Conservation (phyloP, 345 rosid species). For the Camelina hispida region DNA sequence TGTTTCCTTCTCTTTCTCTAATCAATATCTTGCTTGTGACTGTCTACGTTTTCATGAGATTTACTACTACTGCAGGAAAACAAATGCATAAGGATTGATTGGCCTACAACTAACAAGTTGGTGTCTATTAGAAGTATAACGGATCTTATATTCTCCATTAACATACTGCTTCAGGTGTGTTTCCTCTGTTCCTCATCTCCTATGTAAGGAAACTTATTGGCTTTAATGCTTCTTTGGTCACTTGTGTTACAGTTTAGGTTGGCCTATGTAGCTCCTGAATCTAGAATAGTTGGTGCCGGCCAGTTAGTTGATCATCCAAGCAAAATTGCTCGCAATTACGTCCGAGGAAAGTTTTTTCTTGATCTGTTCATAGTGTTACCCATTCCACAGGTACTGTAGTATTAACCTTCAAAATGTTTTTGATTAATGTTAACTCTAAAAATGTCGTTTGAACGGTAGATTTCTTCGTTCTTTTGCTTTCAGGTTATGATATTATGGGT, state of each 20-base stretch:
- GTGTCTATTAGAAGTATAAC: constrained; percentile 59
- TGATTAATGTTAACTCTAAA: not conserved
- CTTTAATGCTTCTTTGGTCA: not conserved
- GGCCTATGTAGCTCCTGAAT: constrained; percentile 6
- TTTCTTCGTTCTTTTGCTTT: not conserved
- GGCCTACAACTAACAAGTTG: constrained; percentile 49
- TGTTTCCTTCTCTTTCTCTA: constrained; percentile 11
- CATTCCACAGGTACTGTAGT: constrained; percentile 73
- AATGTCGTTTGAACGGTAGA: not conserved
- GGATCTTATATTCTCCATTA: constrained; percentile 63
- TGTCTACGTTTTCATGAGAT: constrained; percentile 2
- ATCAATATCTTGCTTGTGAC: not conserved
- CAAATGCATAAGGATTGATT: constrained; percentile 60
- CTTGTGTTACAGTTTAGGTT: not conserved
- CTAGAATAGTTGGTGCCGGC: not conserved
- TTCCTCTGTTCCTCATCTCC: constrained; percentile 9
- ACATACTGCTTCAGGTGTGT: constrained; percentile 86
- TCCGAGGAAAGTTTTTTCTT: constrained; percentile 54
- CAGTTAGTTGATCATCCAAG: constrained; percentile 52
- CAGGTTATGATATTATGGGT: constrained; percentile 62
- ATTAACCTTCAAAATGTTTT: not conserved
- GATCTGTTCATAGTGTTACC: constrained; percentile 76
- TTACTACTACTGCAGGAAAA: constrained; percentile 45
- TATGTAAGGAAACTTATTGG: not conserved
- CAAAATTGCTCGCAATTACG: constrained; percentile 74